Base-by-base conservation (phyloP, 2,329 filamentous ascomycete genomes). In the Pseudopithomyces maydicus region DNA sequence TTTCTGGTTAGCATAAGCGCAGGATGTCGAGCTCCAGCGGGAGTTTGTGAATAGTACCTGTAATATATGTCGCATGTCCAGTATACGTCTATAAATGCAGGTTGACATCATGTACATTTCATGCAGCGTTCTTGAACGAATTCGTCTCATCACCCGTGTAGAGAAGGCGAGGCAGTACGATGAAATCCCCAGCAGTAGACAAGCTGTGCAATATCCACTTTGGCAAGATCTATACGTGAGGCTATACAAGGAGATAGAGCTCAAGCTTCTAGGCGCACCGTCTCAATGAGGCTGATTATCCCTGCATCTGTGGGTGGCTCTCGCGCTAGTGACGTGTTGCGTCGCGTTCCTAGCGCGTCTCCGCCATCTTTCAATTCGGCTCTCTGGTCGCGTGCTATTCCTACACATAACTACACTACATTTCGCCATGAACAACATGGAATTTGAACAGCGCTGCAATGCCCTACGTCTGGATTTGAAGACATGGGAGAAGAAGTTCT, bases 381-480 rank as follows among this genome's bases (percentile, higher is more conserved):
- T 46, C 64, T 63, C 52, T 49, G 33, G 19, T 43, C 47, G 23
- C n/a, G 23, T 36, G 54, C 52, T 51, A 55, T 48, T 49, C 57
- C 51, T 51, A 29, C 26, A 29, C 26, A 29, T 29, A 52, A 53
- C 56, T 47, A 51, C 33, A 56, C 54, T 53, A 63, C 45, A 58
- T 46, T 26, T 50, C 57, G 63, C 58, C 45, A 75, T 74, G 71
- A 68, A 64, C 56, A 63, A 62, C 54, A 56, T 64, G 29, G 67
- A 70, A 6, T 42, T 69, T 14, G 67, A 74, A 46, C 58, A 74
- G 87, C 95, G 68, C 95, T 99, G 78, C 92, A 97, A 83, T 94
- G 88, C 80, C 95, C 78, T 92, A n/a, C 84, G 89, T n/a, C 77
- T 80, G 36, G 86, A 90, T 60, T 78, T 94, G 46, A 94, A 94